Evolutionary conservation across 2,329 filamentous ascomycete genomes (phyloP).

Genomic region (Penicillium sp.): DNA sequence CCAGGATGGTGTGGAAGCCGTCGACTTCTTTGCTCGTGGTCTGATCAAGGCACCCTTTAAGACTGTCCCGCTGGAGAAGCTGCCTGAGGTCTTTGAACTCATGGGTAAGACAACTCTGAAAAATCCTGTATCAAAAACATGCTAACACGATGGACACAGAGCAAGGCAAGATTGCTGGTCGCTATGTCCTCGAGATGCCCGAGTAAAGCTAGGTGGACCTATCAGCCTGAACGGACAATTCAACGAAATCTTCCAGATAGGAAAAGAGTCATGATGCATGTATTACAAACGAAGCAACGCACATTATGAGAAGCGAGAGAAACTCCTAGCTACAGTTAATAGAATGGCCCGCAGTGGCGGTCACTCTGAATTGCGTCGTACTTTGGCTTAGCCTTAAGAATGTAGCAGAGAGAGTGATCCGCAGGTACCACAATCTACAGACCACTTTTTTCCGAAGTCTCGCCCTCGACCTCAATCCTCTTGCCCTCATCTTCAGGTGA

Average conservation of each 20-base stretch:
- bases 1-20: constrained; percentile 79
- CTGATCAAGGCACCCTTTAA: constrained; percentile 87
- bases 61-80: constrained; percentile 74
- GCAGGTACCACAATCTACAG: not conserved
- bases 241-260: too few relatives aligned
- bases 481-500: constrained; percentile 27
- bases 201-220: constrained; percentile 20
- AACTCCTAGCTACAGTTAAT: not conserved
- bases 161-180: constrained; percentile 42
- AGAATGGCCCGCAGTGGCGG: not conserved
- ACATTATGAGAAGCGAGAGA: constrained; percentile 7
- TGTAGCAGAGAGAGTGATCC: not conserved
- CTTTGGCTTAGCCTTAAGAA: not conserved
- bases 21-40: constrained; percentile 84
- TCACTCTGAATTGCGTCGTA: not conserved
- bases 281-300: not conserved
- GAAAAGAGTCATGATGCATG: not conserved
- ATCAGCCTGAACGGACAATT: not conserved
- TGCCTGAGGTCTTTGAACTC: constrained; percentile 75
- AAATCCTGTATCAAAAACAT: not conserved
- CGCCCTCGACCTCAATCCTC: constrained; percentile 3
- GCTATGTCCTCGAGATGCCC: constrained; percentile 47
- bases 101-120: constrained; percentile 48
- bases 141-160: constrained; percentile 27
- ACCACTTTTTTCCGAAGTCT: not conserved